Evolutionary conservation across 2,329 filamentous ascomycete genomes (phyloP), one percentile per base, ranked within the genome.

Genomic region (Exophiala sp.): DNA sequence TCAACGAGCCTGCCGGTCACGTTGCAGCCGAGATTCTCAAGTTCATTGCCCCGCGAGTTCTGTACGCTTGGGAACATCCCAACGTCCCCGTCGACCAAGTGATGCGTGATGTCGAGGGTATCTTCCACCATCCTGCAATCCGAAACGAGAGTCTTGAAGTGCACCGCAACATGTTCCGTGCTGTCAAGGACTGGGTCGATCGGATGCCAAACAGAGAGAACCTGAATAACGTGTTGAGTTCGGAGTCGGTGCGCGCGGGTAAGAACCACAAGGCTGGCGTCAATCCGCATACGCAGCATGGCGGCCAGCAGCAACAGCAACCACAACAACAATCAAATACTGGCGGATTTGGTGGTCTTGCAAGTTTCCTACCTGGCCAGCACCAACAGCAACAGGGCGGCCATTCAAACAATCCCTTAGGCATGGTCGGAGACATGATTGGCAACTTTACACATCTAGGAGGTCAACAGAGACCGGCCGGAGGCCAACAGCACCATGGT

Each of bases 11-110:
- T 57, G 87, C 87, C n/a, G 87, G 88, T 5, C 78, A 84, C 39
- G 81, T 91, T 11, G 87, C 88, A 6, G 76, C 85, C 4, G 85
- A 84, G 0, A 87, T 96, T 54, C 74, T 97, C 20, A 85, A 95
- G 75, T 97, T 95, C 65, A 83, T 88, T 32, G 89, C 91, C 1
- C 92, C 92, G 1, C 88, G 92, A 33, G 75, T 97, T 44, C 78
- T 99, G 16, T 95, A 92, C 67, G 92, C 91, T 3, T 97, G 91
- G 90, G 89, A 97, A 61, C 88, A 97, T 68, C 82, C 87, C 2
- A 84, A 86, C 40, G 85, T 96, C 0, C 83, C 89, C 0, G 86
- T 94, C 3, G 82, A 95, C 35, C 88, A 95, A 70, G 87, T 97
- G 0, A 78, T 91, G 58, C 78, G 89, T 59, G 92, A 97, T 62